Conservation (phyloP, 495 filamentous ascomycete species). For the Penicillium odoratum region DNA sequence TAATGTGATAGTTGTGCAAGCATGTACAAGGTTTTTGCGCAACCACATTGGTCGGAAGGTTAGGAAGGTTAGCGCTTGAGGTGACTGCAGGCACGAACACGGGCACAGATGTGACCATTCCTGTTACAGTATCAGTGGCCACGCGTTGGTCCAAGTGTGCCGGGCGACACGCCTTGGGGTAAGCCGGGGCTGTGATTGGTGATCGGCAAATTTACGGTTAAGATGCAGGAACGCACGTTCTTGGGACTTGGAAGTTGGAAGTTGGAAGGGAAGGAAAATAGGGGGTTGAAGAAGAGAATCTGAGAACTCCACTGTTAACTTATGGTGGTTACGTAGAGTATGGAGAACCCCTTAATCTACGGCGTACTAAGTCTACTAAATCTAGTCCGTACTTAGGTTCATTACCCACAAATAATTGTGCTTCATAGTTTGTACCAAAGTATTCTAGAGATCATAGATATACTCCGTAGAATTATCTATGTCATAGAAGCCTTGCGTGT, state of each 20-base stretch:
- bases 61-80: not conserved
- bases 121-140: conserved; percentile 22
- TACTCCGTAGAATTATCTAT: too few relatives aligned
- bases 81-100: not conserved
- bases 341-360: conserved; percentile 21
- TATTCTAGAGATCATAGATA: not conserved
- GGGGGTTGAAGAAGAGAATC: not conserved
- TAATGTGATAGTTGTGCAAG: not conserved
- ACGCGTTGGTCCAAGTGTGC: conserved; percentile 25
- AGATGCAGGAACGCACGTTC: conserved; percentile 4
- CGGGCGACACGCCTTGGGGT: conserved; percentile 11
- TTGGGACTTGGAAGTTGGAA: not conserved
- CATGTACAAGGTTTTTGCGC: not conserved
- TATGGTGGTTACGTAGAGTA: conserved; percentile 5
- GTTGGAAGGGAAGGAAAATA: not conserved
- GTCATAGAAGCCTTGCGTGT: not conserved
- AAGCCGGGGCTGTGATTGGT: conserved; percentile 7
- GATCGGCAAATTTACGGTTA: not conserved
- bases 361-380: not conserved
- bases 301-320: not conserved
- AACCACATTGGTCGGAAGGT: not conserved
- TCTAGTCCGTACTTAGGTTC: not conserved
- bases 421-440: conserved; percentile 1
- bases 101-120: conserved; percentile 12
- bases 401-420: conserved; percentile 2